Conservation (phyloP, 345 rosid species). For the Stellera chamaejasme region DNA sequence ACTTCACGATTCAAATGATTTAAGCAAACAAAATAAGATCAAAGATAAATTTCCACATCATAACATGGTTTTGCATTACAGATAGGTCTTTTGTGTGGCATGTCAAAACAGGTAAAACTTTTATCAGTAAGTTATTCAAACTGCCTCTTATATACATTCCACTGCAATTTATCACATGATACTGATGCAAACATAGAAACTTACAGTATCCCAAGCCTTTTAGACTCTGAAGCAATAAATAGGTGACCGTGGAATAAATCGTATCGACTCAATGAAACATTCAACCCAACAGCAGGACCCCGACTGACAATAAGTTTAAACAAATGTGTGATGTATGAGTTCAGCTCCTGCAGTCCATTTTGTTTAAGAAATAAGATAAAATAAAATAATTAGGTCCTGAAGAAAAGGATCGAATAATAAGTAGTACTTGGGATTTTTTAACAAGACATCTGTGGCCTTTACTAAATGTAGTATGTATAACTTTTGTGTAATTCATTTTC, state of each 20-base stretch:
- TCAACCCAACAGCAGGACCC: constrained; percentile 55
- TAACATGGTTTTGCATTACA: too few species aligned
- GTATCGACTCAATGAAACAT: constrained; percentile 51
- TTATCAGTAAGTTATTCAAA: not conserved
- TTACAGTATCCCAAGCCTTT: constrained; percentile 81
- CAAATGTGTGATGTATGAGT: constrained; percentile 56
- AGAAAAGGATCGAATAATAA: too few species aligned
- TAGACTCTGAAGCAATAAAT: constrained; percentile 49
- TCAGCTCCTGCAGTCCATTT: constrained; percentile 48
- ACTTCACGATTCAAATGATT: too few species aligned
- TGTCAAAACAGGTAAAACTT: too few species aligned
- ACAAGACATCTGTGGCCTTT: too few species aligned
- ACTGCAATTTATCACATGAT: not conserved
- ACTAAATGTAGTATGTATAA: too few species aligned
- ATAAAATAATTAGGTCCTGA: not conserved
- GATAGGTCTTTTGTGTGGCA: too few species aligned
- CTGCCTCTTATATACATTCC: not conserved
- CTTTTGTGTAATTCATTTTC: too few species aligned
- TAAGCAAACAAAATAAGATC: too few species aligned
- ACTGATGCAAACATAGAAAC: constrained; percentile 15
- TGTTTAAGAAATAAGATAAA: constrained; percentile 1
- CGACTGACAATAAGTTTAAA: constrained; percentile 69
- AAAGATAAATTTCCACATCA: too few species aligned
- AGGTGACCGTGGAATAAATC: constrained; percentile 92
- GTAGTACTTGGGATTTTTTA: too few species aligned